A percentile compares a stretch with the other conserved stretches of the same genome.
Conservation (phyloP, 2,329 filamentous ascomycete genomes). For the Lecanicillium sp. region DNA sequence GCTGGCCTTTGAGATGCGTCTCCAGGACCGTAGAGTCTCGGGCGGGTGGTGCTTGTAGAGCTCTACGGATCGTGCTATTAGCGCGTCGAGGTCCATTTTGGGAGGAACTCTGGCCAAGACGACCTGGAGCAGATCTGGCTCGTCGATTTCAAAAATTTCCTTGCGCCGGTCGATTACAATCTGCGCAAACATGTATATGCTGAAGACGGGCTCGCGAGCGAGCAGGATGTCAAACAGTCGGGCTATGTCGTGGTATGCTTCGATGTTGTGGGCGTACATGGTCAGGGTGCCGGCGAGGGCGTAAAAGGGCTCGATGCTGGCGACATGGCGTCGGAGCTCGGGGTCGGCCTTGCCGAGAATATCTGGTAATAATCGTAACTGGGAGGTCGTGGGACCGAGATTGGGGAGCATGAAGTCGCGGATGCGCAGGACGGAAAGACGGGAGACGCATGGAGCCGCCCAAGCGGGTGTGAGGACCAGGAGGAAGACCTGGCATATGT, state of each 20-base stretch:
- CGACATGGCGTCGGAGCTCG: slow-evolving; percentile 65
- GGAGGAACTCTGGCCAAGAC: slow-evolving; percentile 80
- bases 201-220: slow-evolving; percentile 78
- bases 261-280: slow-evolving; percentile 93
- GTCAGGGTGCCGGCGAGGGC: slow-evolving; percentile 89
- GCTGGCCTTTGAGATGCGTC: slow-evolving; percentile 62
- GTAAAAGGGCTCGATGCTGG: slow-evolving; percentile 77
- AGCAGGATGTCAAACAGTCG: slow-evolving; percentile 89
- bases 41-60: slow-evolving; percentile 65
- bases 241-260: slow-evolving; percentile 80
- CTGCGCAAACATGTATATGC: slow-evolving; percentile 84
- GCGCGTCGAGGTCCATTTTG: slow-evolving; percentile 68
- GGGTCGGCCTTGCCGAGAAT: slow-evolving; percentile 69
- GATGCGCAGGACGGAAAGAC: slow-evolving; percentile 84
- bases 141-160: slow-evolving; percentile 85
- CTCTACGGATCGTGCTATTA: slow-evolving; percentile 57
- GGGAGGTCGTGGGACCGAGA: slow-evolving; percentile 69
- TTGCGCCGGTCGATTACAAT: slow-evolving; percentile 73
- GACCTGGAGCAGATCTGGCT: slow-evolving; percentile 87
- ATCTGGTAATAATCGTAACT: slow-evolving; percentile 80
- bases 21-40: slow-evolving; percentile 63
- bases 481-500: slow-evolving; percentile 93
- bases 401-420: slow-evolving; percentile 96
- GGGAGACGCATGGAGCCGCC: slow-evolving; percentile 58
- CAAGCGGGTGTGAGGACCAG: slow-evolving; percentile 64